Conservation (phyloP, 1,284 basidiomycete genomes). For the Apiotrichum akiyoshidainum region DNA sequence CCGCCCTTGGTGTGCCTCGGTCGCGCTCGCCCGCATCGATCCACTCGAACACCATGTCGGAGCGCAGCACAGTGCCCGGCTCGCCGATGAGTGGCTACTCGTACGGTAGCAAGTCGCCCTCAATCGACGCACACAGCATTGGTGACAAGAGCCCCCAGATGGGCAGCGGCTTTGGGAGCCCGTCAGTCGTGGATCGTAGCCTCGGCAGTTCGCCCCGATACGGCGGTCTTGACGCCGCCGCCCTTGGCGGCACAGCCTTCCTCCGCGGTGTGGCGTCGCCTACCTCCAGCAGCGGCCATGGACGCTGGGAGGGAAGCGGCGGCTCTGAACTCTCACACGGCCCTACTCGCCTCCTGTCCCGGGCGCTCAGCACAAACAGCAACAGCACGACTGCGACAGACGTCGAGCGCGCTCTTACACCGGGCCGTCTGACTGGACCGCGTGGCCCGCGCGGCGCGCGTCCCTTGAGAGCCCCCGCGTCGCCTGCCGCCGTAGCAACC, state of each 20-base stretch:
- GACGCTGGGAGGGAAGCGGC: neutral
- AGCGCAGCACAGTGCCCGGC: neutral
- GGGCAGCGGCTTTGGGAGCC: too few species aligned
- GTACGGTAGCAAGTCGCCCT: neutral
- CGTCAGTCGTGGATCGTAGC: neutral
- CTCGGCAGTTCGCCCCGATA: neutral
- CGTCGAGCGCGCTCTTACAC: conserved; percentile 25
- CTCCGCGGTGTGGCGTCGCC: neutral
- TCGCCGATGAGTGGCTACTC: neutral
- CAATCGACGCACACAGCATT: too few species aligned
- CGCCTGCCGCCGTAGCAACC: neutral
- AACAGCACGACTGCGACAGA: conserved; percentile 30
- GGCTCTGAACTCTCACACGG: conserved; percentile 2
- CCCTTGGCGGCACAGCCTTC: conserved; percentile 1
- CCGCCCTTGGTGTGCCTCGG: conserved; percentile 31
- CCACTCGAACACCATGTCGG: conserved; percentile 1
- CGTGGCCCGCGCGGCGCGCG: neutral
- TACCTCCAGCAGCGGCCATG: neutral
- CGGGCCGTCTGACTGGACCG: neutral
- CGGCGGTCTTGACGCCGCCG: conserved; percentile 6
- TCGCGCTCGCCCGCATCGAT: conserved; percentile 10
- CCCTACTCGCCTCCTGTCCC: conserved; percentile 5
- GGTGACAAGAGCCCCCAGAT: too few species aligned
- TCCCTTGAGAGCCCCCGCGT: neutral
- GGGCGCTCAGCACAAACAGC: conserved; percentile 15